Evolutionary conservation across 2,329 filamentous ascomycete species (phyloP).

Genomic region (Microdochium nivale): DNA sequence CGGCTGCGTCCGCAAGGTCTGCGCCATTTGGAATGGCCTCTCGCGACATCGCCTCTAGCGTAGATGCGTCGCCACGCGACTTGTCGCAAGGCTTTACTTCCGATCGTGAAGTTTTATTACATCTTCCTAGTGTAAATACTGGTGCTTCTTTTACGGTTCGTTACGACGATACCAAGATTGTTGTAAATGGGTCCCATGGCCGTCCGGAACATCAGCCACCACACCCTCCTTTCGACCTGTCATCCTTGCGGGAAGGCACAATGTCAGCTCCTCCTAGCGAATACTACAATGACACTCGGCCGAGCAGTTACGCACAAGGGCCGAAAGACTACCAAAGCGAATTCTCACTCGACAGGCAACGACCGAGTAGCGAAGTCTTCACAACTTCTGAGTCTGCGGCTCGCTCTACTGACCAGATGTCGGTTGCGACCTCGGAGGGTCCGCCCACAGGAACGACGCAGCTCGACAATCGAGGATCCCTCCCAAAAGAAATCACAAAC

Average conservation of each 20-base stretch:
- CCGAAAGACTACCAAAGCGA: constrained; percentile 32
- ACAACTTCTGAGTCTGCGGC: constrained; percentile 32
- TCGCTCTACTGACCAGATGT: constrained; percentile 37
- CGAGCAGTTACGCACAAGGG: constrained; percentile 28
- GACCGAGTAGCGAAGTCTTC: constrained; percentile 36
- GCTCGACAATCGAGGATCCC: constrained; percentile 4
- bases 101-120: constrained; percentile 17
- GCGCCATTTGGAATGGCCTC: not conserved
- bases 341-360: constrained; percentile 33
- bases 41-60: constrained; percentile 13
- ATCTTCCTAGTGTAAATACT: constrained; percentile 42
- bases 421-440: constrained; percentile 31
- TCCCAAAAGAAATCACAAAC: constrained; percentile 17
- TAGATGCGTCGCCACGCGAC: constrained; percentile 22
- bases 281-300: constrained; percentile 32
- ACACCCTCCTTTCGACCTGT: constrained; percentile 34
- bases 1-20: not conserved
- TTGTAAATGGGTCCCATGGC: constrained; percentile 13
- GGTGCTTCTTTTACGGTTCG: constrained; percentile 41
- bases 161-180: constrained; percentile 26
- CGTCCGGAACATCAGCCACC: constrained; percentile 39
- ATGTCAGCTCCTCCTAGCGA: constrained; percentile 25
- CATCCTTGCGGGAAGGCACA: constrained; percentile 14
- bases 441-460: constrained; percentile 25
- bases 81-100: constrained; percentile 11